A percentile compares a stretch with the other conserved stretches of the same genome.
These are phyloP conservation scores for Mycena belliarum DNA, from an alignment of 768 basidiomycete species.

Conservation along the genomic window DNA sequence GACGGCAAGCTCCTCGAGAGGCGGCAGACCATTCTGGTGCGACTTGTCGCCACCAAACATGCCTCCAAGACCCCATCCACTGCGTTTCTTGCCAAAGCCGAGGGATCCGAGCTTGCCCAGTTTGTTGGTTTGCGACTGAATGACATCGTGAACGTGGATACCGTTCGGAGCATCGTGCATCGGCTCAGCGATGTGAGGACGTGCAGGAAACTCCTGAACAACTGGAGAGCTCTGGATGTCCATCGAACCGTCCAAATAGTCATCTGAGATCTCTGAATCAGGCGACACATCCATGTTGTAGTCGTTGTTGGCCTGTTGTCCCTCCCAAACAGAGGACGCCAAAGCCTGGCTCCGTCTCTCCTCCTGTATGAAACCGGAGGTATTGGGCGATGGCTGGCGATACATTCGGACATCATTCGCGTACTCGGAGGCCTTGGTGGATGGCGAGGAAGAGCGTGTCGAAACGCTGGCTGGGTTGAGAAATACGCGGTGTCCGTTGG, in stretches of 20 bases:
- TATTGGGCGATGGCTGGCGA: slow-evolving; percentile 33
- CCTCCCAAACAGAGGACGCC: slow-evolving; percentile 26
- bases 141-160: slow-evolving; percentile 30
- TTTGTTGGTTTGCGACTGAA: slow-evolving; percentile 49
- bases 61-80: slow-evolving; percentile 58
- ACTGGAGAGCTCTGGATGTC: slow-evolving; percentile 54
- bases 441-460: slow-evolving; percentile 30
- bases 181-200: slow-evolving; percentile 41
- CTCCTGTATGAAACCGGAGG: slow-evolving; percentile 27
- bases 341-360: slow-evolving; percentile 32
- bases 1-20: slow-evolving; percentile 70
- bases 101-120: slow-evolving; percentile 59
- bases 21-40: slow-evolving; percentile 60
- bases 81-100: slow-evolving; percentile 68
- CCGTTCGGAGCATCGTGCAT: slow-evolving; percentile 37
- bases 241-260: slow-evolving; percentile 48
- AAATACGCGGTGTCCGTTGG: slow-evolving; percentile 15
- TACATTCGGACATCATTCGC: slow-evolving; percentile 33
- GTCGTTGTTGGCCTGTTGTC: slow-evolving; percentile 39
- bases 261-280: slow-evolving; percentile 44
- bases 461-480: slow-evolving; percentile 11
- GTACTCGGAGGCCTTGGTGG: slow-evolving; percentile 37
- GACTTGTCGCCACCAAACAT: slow-evolving; percentile 80
- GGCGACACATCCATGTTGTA: slow-evolving; percentile 66
- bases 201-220: slow-evolving; percentile 51